Evolutionary conservation across 768 basidiomycete genomes (phyloP), one percentile per base, ranked within the genome.

Genomic region (Grammothele lineata): DNA sequence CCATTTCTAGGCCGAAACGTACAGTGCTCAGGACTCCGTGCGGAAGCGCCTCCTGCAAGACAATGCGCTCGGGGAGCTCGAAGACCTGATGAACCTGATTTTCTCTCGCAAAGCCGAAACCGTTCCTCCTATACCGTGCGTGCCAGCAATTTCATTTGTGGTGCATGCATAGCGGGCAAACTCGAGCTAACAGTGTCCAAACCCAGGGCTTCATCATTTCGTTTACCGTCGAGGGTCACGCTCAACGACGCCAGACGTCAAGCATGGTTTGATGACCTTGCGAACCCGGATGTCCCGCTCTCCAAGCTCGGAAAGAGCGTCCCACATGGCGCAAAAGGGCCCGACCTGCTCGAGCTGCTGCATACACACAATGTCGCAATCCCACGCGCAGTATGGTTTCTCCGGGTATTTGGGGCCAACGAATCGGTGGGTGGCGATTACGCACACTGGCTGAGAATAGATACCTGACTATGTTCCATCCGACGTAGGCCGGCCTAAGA

Each of bases 391-490:
- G 80, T 92, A 6, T 93, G 91, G 91, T 87, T 92, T 60, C 70
- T 92, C 22, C 78, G 90, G 17, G 88, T 91, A 3, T 80, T 91
- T 57, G 91, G 91, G 21, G 88, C 85, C 17, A 91, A 92, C 56
- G 91, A 93, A 66, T 88, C 86, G 40, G 88, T 89, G 60, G 37
- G 69, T 50, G 25, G 14, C 27, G 14, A 7, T 30, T n/a, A n/a
- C n/a, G n/a, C n/a, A n/a, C n/a, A n/a, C n/a, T n/a, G n/a, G n/a
- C n/a, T n/a, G n/a, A n/a, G n/a, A n/a, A n/a, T n/a, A n/a, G n/a
- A n/a, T n/a, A n/a, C n/a, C n/a, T 30, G 27, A 30, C 14, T 30
- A 30, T 14, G 14, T 14, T 30, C 27, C 27, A 7, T 30, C 27
- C 27, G 15, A 33, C 27, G 25, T 51, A 87, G 87, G 80, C 84